Base-by-base conservation (phyloP, 805 yeast genomes). In the Naumovozyma baii region DNA sequence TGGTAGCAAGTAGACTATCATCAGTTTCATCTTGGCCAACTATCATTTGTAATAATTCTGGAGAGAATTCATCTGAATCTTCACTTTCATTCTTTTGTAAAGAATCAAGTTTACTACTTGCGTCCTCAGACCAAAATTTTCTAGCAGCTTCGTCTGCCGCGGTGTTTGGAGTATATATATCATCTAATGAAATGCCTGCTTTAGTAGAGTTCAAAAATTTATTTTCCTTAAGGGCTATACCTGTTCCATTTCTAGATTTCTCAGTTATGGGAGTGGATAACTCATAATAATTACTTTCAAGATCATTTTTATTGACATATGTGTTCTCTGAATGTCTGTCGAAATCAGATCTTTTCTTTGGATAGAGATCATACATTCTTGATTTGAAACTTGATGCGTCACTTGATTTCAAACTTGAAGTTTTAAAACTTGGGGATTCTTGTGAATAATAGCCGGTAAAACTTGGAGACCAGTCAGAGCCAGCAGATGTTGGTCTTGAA, bases 401-500 rank as follows among this genome's bases (percentile, higher is more conserved):
- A 7, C 39, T 39, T 15, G 48, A 33, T 12, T 44, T 43, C 14
- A 44, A 31, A 25, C 50, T 47, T 17, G 50, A 48, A n/a, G 46
- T 39, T 34, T 39, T 41, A 13, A 38, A 37, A 30, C 48, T 44
- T 16, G 39, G 31, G n/a, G 36, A 26, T 4, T 50, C 45, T 18
- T 35, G 45, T 18, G 51, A 46, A 34, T 45, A 43, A 18, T 51
- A 54, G 13, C 54, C 52, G 10, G 44, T 40, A n/a, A 44, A 28
- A 3, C 36, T 46, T 4, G 50, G 41, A 5, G 52, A 34, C 25
- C 43, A 49, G 5, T 53, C 53, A 5, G 58, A 45, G 28, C 39
- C 46, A 12, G 59, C 33, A 1, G 77, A 67, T 2, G 64, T 62
- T 17, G 78, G 70, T 7, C 48, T 49, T 3, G 69, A 41, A 2